These are phyloP conservation scores for Phytophthora parvispora DNA, from an alignment of 352 stramenopile species.

Conservation along the genomic window DNA sequence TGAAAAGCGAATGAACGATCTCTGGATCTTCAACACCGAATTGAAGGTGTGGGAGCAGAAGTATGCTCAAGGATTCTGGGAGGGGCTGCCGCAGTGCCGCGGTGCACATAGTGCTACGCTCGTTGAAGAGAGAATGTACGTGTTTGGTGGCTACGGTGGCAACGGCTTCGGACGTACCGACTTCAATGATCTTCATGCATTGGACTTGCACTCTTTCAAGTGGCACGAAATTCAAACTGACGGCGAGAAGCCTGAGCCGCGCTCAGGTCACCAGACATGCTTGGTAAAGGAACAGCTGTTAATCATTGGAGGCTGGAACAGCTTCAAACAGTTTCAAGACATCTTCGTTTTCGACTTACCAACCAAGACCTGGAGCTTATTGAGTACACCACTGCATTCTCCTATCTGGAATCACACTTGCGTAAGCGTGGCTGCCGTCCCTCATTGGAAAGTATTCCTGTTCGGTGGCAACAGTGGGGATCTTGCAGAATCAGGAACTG, in stretches of 20 bases:
- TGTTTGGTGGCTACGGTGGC: slow-evolving; percentile 98
- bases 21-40: slow-evolving; percentile 97
- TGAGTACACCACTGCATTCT: slow-evolving; percentile 58
- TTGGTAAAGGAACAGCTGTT: slow-evolving; percentile 93
- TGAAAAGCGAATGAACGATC: slow-evolving; percentile 96
- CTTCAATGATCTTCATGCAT: slow-evolving; percentile 95
- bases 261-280: slow-evolving; percentile 95
- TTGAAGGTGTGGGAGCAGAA: slow-evolving; percentile 95
- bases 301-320: slow-evolving; percentile 97
- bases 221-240: slow-evolving; percentile 92
- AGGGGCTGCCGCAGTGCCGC: slow-evolving; percentile 91
- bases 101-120: slow-evolving; percentile 93
- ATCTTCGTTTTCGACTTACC: slow-evolving; percentile 94
- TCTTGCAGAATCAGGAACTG: slow-evolving; percentile 86
- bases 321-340: slow-evolving; percentile 97
- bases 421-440: slow-evolving; percentile 95
- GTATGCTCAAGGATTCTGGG: slow-evolving; percentile 89
- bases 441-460: slow-evolving; percentile 98
- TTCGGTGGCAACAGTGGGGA: slow-evolving; percentile 98
- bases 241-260: slow-evolving; percentile 92
- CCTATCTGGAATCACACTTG: slow-evolving; percentile 97
- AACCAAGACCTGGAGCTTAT: slow-evolving; percentile 88
- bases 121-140: slow-evolving; percentile 91
- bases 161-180: slow-evolving; percentile 95
- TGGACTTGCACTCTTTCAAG: slow-evolving; percentile 93